Evolutionary conservation across 2,329 filamentous ascomycete species (phyloP).

Genomic region (Erysiphe pulchra): DNA sequence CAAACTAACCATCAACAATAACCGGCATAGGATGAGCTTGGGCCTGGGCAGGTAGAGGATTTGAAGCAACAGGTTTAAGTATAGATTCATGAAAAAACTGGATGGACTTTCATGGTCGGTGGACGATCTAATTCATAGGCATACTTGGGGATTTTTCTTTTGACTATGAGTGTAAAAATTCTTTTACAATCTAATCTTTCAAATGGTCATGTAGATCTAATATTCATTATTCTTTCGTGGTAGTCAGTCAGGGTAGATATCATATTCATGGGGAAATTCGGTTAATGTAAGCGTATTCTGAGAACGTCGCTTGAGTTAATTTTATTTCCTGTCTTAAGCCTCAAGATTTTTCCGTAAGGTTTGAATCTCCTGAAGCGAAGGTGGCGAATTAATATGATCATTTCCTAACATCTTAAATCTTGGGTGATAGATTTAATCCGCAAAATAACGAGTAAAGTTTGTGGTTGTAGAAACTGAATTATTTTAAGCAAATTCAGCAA

Average conservation of each 20-base stretch:
- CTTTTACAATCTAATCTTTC: background rate
- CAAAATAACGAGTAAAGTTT: background rate
- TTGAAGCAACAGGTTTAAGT: too few relatives aligned
- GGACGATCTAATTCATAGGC: too few relatives aligned
- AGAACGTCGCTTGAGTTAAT: background rate
- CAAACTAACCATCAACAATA: too few relatives aligned
- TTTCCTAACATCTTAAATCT: background rate
- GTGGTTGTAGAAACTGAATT: background rate
- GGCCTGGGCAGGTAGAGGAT: too few relatives aligned
- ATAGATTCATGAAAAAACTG: too few relatives aligned
- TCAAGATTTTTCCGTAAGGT: background rate
- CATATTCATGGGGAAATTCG: background rate
- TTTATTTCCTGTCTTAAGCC: background rate
- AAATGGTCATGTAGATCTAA: background rate
- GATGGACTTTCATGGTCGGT: too few relatives aligned
- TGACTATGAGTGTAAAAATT: too few relatives aligned
- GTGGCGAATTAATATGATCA: background rate
- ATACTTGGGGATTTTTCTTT: too few relatives aligned
- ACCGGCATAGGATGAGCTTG: too few relatives aligned
- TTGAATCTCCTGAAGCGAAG: background rate
- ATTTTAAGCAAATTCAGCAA: constrained; percentile 2
- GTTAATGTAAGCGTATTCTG: background rate
- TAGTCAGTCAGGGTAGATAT: background rate
- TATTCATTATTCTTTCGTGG: background rate
- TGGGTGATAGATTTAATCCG: background rate